phyloP scores from a whole-genome alignment of 2,329 filamentous ascomycete genomes.

The Sporothrix protearum region DNA sequence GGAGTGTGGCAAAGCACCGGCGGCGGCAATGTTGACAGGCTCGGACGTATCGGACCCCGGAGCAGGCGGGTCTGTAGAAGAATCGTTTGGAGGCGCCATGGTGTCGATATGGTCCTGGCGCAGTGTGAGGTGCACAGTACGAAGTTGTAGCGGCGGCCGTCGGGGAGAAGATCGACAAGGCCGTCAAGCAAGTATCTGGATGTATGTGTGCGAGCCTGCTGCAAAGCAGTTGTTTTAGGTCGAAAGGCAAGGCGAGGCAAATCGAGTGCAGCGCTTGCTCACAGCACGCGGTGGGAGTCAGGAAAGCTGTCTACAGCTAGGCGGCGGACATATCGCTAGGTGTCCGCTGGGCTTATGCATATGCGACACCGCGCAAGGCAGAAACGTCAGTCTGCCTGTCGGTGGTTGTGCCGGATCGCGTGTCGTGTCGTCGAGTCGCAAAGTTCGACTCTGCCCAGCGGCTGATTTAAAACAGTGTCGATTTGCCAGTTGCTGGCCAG shows the following conservation, averaged over 20 bases:
- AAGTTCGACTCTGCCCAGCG: background rate
- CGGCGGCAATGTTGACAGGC: conserved; percentile 41
- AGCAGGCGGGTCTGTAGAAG: conserved; percentile 33
- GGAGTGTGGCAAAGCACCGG: conserved; percentile 48
- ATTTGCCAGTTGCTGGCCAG: background rate
- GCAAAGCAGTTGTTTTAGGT: background rate
- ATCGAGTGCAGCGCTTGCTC: background rate
- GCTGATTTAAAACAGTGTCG: background rate
- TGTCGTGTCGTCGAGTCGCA: background rate
- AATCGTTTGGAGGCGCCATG: conserved; percentile 21
- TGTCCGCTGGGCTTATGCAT: too few relatives aligned
- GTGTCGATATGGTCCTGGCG: conserved; percentile 1
- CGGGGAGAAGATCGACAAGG: background rate
- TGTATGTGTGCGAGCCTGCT: background rate
- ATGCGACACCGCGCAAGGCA: background rate
- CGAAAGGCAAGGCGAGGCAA: background rate
- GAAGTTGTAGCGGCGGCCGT: background rate
- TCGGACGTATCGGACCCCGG: conserved; percentile 42
- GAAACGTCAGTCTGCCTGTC: background rate
- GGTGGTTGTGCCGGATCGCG: background rate
- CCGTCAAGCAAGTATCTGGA: background rate
- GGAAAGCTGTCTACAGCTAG: background rate
- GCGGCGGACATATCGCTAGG: background rate
- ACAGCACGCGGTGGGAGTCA: background rate
- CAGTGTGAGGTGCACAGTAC: background rate